Evolutionary conservation across 176 grass and related monocot genomes (phyloP), one percentile per base, ranked within the genome.

Genomic region (barley (Hordeum vulgare)): DNA sequence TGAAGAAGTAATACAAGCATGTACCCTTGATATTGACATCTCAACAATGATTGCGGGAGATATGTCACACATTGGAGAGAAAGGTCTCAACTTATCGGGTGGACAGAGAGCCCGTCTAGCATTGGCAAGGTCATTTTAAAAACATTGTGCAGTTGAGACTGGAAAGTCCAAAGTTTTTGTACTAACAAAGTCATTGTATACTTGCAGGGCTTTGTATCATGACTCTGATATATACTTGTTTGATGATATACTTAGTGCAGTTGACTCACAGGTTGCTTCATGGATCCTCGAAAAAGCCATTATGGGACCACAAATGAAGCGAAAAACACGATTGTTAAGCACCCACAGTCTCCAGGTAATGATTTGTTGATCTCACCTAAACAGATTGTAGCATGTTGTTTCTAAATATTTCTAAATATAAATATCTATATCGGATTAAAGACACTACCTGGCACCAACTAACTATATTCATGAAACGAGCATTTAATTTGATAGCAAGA

Each of bases 81-180:
- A 91, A 93, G 96, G 96, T 26, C 44, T 88, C 63, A 98, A 98
- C 87, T 89, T 98, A 85, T 98, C 96, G 85, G 96, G 96, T 79
- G 92, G 96, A 80, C 96, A 98, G 76, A 93, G 88, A 90, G 80
- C 92, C 36, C 92, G 96, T 66, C 79, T 98, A 86, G 96, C 96
- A 84, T 84, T 98, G 64, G 96, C 92, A 86, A 98, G 96, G 90
- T 93, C 23, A 83, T 77, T 26, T 69, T 83, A 17, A 10, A 28
- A 81, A 47, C 54, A 77, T 41, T 47, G 37, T 72, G 66, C 3
- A 74, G 21, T 61, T 71, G 29, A 29, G 40, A 76, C 76, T 67
- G 53, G 31, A 66, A 41, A 76, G 81, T 59, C 11, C 23, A 7
- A 74, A 78, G 51, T 44, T 85, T 26, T 11, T 60, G 29, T 72